Percentiles rank a stretch among this genome's conserved stretches.
Evolutionary conservation across 495 filamentous ascomycete species (phyloP).

Genomic region (Parachaetomium inaequale): DNA sequence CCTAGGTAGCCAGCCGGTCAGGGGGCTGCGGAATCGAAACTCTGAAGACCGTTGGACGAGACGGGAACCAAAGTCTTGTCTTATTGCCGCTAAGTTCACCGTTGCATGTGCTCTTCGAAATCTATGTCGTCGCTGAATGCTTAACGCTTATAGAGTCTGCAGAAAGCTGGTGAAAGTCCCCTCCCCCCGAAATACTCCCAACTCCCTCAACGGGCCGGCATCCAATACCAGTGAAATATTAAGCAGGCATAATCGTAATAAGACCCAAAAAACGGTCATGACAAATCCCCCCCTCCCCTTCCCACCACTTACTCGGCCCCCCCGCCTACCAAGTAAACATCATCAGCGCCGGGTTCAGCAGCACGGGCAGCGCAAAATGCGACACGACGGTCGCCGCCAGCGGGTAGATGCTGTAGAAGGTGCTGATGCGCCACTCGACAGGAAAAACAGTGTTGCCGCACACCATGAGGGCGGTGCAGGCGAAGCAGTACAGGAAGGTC

Average conservation of each 20-base stretch:
- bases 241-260: neutral
- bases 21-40: neutral
- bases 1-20: no score
- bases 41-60: neutral
- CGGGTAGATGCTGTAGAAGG: conserved; percentile 75
- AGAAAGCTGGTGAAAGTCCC: neutral
- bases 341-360: conserved; percentile 75
- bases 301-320: neutral
- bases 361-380: conserved; percentile 67
- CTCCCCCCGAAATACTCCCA: neutral
- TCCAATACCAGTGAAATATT: neutral
- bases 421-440: conserved; percentile 61
- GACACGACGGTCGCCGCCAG: conserved; percentile 66
- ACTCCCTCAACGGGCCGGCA: conserved; percentile 5
- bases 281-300: neutral
- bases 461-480: conserved; percentile 51
- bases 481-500: conserved; percentile 56
- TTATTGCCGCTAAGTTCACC: neutral
- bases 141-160: neutral
- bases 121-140: conserved; percentile 8
- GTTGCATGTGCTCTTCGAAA: conserved; percentile 13
- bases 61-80: no score
- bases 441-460: conserved; percentile 65
- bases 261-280: neutral
- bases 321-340: conserved; percentile 66